phyloP scores from a whole-genome alignment of 345 rosid species.

The Arabidopsis suecica region DNA sequence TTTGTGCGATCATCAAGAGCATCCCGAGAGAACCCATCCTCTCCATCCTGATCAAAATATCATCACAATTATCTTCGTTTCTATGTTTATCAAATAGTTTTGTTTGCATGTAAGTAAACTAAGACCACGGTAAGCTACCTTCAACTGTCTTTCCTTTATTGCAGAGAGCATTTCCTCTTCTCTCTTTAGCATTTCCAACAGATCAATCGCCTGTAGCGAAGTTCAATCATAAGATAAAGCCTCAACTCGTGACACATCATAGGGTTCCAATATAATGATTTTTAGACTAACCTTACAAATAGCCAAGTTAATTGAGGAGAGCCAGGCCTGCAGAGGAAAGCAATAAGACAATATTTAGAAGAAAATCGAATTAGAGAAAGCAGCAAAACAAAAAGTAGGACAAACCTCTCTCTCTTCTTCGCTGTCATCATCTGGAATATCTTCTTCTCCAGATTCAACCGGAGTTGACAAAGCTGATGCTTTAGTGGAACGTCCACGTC shows the following conservation, averaged over 20 bases:
- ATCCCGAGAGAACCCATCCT: conserved; percentile 65
- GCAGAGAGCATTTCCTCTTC: conserved; percentile 95
- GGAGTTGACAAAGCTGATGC: conserved; percentile 85
- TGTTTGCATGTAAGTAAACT: background rate
- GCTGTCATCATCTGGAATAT: conserved; percentile 80
- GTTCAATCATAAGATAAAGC: conserved; percentile 30
- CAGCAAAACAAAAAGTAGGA: background rate
- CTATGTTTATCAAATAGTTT: background rate
- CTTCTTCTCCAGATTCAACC: conserved; percentile 85
- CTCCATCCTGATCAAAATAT: conserved; percentile 60
- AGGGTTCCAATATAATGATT: background rate
- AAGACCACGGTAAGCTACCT: conserved; percentile 51
- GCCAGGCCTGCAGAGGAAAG: conserved; percentile 83
- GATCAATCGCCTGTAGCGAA: conserved; percentile 72
- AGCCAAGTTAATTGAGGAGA: conserved; percentile 68
- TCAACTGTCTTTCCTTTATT: conserved; percentile 68
- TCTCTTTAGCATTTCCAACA: conserved; percentile 81
- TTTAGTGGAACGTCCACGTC: conserved; percentile 74
- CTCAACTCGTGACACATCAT: conserved; percentile 5
- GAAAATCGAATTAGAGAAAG: background rate
- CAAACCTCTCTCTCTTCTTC: conserved; percentile 97
- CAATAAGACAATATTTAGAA: conserved; percentile 3
- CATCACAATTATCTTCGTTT: conserved; percentile 21
- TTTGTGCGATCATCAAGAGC: conserved; percentile 76
- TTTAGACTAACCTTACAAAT: conserved; percentile 75